Percentiles rank a stretch among this genome's conserved stretches.
Conservation (phyloP, 2,329 filamentous ascomycete genomes). For the Trichophyton schoenleinii region DNA sequence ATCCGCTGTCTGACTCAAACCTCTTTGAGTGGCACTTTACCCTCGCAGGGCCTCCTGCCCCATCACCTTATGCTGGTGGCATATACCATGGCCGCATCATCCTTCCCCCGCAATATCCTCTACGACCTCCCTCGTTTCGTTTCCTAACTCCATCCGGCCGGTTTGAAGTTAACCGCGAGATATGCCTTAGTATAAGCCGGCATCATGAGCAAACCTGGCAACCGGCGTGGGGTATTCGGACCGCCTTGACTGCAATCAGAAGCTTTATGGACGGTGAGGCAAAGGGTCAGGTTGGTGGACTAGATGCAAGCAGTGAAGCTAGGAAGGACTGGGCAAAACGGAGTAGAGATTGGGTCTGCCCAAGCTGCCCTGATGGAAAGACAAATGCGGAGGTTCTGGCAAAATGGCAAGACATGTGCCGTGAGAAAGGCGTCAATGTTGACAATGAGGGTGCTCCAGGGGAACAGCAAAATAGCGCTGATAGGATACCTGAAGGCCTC, state of each 20-base stretch:
- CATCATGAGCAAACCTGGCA: slow-evolving; percentile 99
- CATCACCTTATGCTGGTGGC: slow-evolving; percentile 64
- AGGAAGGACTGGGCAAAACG: slow-evolving; percentile 57
- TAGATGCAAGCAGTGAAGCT: slow-evolving; percentile 60
- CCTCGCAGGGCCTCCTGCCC: slow-evolving; percentile 69
- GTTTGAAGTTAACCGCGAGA: slow-evolving; percentile 94
- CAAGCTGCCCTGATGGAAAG: slow-evolving; percentile 48
- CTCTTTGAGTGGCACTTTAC: slow-evolving; percentile 99
- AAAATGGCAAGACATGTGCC: slow-evolving; percentile 51
- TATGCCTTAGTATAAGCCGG: slow-evolving; percentile 84
- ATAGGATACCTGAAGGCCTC: slow-evolving; percentile 41
- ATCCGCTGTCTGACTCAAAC: slow-evolving; percentile 67
- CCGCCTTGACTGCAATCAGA: slow-evolving; percentile 65
- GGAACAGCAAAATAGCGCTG: slow-evolving; percentile 29
- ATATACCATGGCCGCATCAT: slow-evolving; percentile 94
- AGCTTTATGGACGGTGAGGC: slow-evolving; percentile 90
- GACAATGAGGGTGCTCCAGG: slow-evolving; percentile 29
- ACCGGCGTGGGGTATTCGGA: slow-evolving; percentile 91
- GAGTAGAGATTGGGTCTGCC: slow-evolving; percentile 55
- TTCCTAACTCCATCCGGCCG: slow-evolving; percentile 84
- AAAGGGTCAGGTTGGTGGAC: slow-evolving; percentile 75
- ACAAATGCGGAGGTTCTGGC: slow-evolving; percentile 60
- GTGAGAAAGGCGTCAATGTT: slow-evolving; percentile 30
- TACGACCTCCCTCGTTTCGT: slow-evolving; percentile 87
- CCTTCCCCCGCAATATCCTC: slow-evolving; percentile 76